These are phyloP conservation scores for Nitzschia sp. DNA, from an alignment of 108 stramenopile species.

Conservation along the genomic window DNA sequence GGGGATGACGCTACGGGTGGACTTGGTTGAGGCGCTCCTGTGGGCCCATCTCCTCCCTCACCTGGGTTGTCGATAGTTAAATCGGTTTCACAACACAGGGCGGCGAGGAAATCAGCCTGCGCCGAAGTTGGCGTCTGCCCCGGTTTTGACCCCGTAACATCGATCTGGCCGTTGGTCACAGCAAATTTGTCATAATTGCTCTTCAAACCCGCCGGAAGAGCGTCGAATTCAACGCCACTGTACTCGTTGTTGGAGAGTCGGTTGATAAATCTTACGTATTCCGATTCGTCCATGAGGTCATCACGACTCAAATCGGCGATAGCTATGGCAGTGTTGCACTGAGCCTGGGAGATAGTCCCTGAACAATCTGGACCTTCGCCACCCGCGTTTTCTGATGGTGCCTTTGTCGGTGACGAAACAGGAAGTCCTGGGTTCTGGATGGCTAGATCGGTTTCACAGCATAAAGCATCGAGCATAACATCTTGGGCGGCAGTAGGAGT, in stretches of 20 bases:
- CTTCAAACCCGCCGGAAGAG: slow-evolving; percentile 20
- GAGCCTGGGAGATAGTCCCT: not conserved
- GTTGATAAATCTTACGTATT: slow-evolving; percentile 46
- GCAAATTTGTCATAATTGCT: slow-evolving; percentile 36
- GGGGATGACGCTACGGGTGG: not conserved
- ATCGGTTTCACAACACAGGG: slow-evolving; percentile 28
- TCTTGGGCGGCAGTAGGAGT: slow-evolving; percentile 17
- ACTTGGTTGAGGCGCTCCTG: not conserved
- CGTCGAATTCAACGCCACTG: slow-evolving; percentile 8
- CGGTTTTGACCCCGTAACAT: slow-evolving; percentile 32
- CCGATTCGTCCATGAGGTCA: slow-evolving; percentile 22
- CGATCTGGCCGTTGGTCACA: slow-evolving; percentile 16
- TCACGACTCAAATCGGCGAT: slow-evolving; percentile 34
- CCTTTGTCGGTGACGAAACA: slow-evolving; percentile 8
- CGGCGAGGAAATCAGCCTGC: slow-evolving; percentile 18
- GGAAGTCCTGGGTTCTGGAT: slow-evolving; percentile 25
- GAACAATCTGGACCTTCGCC: not conserved
- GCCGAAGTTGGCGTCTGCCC: slow-evolving; percentile 13
- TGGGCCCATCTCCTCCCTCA: not conserved
- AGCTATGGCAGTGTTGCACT: slow-evolving; percentile 30
- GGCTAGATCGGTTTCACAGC: slow-evolving; percentile 34
- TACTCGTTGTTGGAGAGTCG: slow-evolving; percentile 26
- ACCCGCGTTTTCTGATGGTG: slow-evolving; percentile 5
- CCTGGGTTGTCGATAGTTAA: slow-evolving; percentile 14
- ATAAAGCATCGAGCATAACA: slow-evolving; percentile 21